Base-by-base conservation (phyloP, 164 flowering plant genomes). In the Stephania yunnanensis region DNA sequence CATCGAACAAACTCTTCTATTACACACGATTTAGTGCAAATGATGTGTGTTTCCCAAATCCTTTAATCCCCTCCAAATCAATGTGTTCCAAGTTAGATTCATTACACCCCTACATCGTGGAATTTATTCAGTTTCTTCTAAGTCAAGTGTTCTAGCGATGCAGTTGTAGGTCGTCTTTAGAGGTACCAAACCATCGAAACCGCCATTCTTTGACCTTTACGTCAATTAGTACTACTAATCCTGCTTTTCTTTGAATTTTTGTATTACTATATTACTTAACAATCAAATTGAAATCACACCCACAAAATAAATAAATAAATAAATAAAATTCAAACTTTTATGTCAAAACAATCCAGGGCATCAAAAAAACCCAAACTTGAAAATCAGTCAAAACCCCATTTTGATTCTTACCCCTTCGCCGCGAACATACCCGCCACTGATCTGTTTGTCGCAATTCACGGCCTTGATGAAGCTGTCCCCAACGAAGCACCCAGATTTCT, bases 381-480 rank as follows among this genome's bases (percentile, higher is more conserved):
- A 36, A 0, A 36, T 2, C 42, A 36, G 4, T 36, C 42, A 36
- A 36, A 36, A 36, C 42, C 42, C 42, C 42, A 36, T 36, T 36
- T 36, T 4, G 42, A 36, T 25, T n/a, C 12, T 58, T 89, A 90
- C 97, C 89, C 97, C 98, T 82, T 85, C 81, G 1, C 97, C 97
- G 10, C 86, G 91, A 72, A 68, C 75, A 80, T 87, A 95, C 36
- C 92, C 97, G 15, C 98, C 99, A 65, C 81, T 75, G 10, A 87
- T 74, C 75, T 79, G 29, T 65, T 77, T 66, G 13, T 83, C 81
- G 68, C 98, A 95, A 30, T 86, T 68, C 50, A 90, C 84, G 10
- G 98, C 96, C 82, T 87, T 90, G 70, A 93, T 81, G 84, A 93
- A 93, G 20, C 88, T 87, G 42, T 86, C 84, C 17, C 83, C 86